Base-by-base conservation (phyloP, 2,329 filamentous ascomycete species). In the Arthrinium phaeospermum region DNA sequence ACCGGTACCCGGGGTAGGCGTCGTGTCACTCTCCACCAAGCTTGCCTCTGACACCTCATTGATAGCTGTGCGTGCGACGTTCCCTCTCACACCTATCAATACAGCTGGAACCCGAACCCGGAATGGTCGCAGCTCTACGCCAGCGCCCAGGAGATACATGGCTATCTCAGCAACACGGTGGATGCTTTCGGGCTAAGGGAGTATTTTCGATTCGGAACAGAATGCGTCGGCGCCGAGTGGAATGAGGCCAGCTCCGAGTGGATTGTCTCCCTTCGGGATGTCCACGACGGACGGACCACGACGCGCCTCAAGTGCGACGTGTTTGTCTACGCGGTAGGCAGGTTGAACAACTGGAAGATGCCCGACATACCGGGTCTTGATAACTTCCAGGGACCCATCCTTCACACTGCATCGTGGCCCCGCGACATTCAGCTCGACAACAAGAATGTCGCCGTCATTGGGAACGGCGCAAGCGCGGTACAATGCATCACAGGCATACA, bases 31-130 rank as follows among this genome's bases (percentile, higher is more conserved):
- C 47, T 49, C 19, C 4, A 24, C 22, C n/a, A n/a, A 22, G 1
- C 4, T 49, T 24, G 47, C 47, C 12, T 49, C 19, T 24, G 19
- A 49, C 47, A 49, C 19, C 22, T 10, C 10, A 24, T 37, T 8
- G 37, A 37, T 24, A 64, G 57, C 13, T 64, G 57, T 16, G 16
- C 27, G 34, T 64, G 57, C 57, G 57, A 64, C 57, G 83, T 89
- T 44, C 87, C 87, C 13, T 86, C 84, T 76, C 87, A 89, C 74
- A 88, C 86, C 8, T 90, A 89, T 76, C 87, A 88, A 73, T 89
- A 87, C 75, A 83, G 86, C 0, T 89, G 87, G 78, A 85, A 86
- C 34, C 87, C 87, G 0, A 90, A 90, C 71, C 85, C 87, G 3
- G 77, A 86, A 72, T 90, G 88, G 88, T 86, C 85, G 10, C 75